Percentiles rank a stretch among this genome's conserved stretches.
phyloP scores from a whole-genome alignment of 139 green algal genomes.

The Tetratostichococcus sp. region DNA sequence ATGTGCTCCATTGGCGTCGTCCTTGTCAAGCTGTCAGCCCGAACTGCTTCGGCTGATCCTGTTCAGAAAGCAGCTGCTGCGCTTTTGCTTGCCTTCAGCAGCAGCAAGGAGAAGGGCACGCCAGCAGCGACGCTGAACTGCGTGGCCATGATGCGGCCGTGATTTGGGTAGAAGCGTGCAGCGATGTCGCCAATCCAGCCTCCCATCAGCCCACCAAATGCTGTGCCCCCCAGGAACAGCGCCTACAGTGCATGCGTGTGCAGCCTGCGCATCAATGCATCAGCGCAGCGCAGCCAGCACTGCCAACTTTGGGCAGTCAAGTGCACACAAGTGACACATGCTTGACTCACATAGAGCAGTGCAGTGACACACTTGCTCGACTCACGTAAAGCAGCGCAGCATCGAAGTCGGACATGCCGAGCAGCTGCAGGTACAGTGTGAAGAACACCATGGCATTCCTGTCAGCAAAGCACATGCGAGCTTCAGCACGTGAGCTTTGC shows the following conservation, averaged over 20 bases:
- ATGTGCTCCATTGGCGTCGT: too few relatives aligned
- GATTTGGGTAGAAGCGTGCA: constrained; percentile 41
- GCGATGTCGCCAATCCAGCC: constrained; percentile 61
- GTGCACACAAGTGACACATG: too few relatives aligned
- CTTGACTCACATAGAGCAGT: constrained; percentile 21
- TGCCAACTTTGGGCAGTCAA: neutral
- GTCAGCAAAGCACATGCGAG: too few relatives aligned
- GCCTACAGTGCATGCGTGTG: neutral
- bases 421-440: constrained; percentile 53
- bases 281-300: too few relatives aligned
- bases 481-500: too few relatives aligned
- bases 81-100: neutral
- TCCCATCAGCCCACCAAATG: constrained; percentile 54
- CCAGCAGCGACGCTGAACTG: constrained; percentile 53
- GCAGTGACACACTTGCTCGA: constrained; percentile 18
- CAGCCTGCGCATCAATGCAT: too few relatives aligned
- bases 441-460: constrained; percentile 36
- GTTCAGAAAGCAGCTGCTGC: neutral
- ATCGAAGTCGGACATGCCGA: constrained; percentile 39
- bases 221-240: constrained; percentile 25
- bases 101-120: neutral
- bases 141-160: constrained; percentile 50
- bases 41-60: too few relatives aligned
- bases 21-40: too few relatives aligned
- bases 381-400: constrained; percentile 15